Evolutionary conservation across 306 rosid species (phyloP), one percentile per base, ranked within the genome.

Genomic region (Vigna mungo): DNA sequence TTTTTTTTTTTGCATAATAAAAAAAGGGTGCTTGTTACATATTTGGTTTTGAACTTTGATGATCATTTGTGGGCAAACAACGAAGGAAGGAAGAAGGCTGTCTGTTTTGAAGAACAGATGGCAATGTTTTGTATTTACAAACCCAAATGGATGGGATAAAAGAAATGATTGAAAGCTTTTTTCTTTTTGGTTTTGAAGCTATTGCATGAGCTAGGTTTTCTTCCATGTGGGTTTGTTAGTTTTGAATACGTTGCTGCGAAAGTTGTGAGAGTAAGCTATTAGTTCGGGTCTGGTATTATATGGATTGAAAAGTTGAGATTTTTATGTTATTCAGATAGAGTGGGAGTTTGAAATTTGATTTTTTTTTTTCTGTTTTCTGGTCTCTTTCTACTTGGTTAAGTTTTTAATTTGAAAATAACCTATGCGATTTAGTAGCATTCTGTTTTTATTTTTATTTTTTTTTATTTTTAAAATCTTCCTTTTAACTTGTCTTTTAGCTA

Each of bases 241-340:
- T 51, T 65, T 32, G 72, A 46, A 63, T 76, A 63, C 10, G 63
- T 51, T 44, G 13, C 75, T 14, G 52, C 13, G 51, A 66, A 14
- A 58, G 74, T 56, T 44, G 64, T 20, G 65, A 41, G 61, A 70
- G 54, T 48, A 20, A 11, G 71, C 36, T 61, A 36, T 81, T 10
- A 47, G 60, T 72, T 53, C 13, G 27, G 7, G 76, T 66, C 30
- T 30, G 56, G 18, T 55, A 21, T 41, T 41, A 54, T 72, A 48
- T 20, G 39, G 76, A 68, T 63, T 48, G 37, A 82, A 82, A 85
- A 60, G 83, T 65, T 76, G 48, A 70, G 60, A 83, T 68, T 68
- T 80, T 78, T 71, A 78, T 72, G 61, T 39, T 55, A 18, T 72
- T 67, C 80, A 73, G 81, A 77, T 30, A 62, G 81, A 41, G 72